Conservation (phyloP, 148 eudicot species). For the Vaccinium vitisidaea region DNA sequence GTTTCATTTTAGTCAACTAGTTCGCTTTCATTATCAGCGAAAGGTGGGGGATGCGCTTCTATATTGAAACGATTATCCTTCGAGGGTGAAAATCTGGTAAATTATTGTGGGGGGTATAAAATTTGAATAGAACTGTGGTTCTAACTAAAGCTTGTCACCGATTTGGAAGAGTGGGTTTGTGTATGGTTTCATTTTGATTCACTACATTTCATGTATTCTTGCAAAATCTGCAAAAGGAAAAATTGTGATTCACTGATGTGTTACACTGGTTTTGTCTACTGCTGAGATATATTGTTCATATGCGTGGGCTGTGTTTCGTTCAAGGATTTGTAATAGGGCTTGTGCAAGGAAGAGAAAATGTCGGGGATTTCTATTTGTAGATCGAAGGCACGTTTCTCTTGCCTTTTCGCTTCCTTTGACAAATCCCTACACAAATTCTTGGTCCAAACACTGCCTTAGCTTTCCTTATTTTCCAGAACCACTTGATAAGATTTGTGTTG, state of each 20-base stretch:
- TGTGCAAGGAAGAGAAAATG: not conserved
- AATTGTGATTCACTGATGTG: not conserved
- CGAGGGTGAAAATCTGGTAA: slow-evolving; percentile 16
- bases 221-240: not conserved
- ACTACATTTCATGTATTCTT: not conserved
- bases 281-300: not conserved
- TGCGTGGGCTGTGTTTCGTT: not conserved
- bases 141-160: slow-evolving; percentile 19
- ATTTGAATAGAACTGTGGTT: slow-evolving; percentile 19
- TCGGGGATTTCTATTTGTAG: not conserved
- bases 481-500: not conserved
- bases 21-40: slow-evolving; percentile 12
- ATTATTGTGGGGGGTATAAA: slow-evolving; percentile 33
- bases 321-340: not conserved
- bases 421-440: not conserved
- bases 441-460: not conserved
- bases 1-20: slow-evolving; percentile 8
- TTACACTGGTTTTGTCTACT: not conserved
- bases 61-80: not conserved
- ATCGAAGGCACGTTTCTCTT: not conserved
- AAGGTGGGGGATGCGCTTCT: slow-evolving; percentile 1
- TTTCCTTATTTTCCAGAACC: not conserved
- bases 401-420: not conserved
- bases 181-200: slow-evolving; percentile 18
- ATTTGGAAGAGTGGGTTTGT: slow-evolving; percentile 17